phyloP scores from a whole-genome alignment of 768 basidiomycete genomes.

The Mycena vulgaris region DNA sequence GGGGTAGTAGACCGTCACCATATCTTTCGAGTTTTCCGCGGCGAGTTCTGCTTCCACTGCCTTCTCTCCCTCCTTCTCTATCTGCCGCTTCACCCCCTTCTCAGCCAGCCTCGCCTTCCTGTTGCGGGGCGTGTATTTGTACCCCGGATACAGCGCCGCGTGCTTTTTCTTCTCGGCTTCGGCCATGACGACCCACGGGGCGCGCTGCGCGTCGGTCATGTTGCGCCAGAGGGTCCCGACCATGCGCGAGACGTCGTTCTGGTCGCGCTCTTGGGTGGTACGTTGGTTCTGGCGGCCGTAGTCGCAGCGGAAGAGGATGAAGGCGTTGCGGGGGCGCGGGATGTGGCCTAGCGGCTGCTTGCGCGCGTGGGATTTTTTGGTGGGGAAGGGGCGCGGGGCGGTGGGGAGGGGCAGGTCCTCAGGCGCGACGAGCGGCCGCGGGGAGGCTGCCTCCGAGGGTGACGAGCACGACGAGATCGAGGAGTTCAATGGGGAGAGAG shows the following conservation, averaged over 20 bases:
- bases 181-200: conserved; percentile 68
- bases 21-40: conserved; percentile 10
- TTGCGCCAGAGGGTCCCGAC: conserved; percentile 78
- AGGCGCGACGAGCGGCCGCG: background rate
- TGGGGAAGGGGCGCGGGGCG: conserved; percentile 30
- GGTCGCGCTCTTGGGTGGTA: conserved; percentile 68
- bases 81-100: conserved; percentile 8
- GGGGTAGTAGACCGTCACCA: conserved; percentile 36
- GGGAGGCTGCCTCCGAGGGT: conserved; percentile 17
- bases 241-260: conserved; percentile 78
- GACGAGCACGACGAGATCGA: conserved; percentile 29
- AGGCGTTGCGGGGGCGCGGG: conserved; percentile 82
- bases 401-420: conserved; percentile 36
- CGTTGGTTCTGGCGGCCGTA: conserved; percentile 75
- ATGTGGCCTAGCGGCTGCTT: conserved; percentile 70
- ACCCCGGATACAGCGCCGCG: conserved; percentile 57
- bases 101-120: conserved; percentile 15
- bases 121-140: conserved; percentile 56
- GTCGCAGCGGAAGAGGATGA: conserved; percentile 85
- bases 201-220: conserved; percentile 61
- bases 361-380: conserved; percentile 64
- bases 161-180: conserved; percentile 63
- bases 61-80: conserved; percentile 24
- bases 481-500: conserved; percentile 28
- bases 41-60: conserved; percentile 19